Base-by-base conservation (phyloP, 495 filamentous ascomycete genomes). In the Aspergillus steynii region DNA sequence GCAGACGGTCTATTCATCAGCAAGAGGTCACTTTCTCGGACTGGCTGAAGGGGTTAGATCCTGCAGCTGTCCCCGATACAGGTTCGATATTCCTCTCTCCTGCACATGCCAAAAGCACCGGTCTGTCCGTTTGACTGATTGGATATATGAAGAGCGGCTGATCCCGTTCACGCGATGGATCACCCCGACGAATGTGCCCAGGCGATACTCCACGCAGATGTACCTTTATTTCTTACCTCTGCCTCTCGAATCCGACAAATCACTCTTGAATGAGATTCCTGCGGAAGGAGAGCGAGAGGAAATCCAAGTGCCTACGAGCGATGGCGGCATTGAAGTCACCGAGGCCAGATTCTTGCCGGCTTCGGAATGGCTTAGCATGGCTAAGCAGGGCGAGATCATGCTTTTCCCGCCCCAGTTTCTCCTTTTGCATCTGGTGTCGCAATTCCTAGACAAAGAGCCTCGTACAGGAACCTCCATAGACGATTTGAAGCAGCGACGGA, bases 151-250 rank as follows among this genome's bases (percentile, higher is more conserved):
- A 77, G 88, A 88, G 0, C 75, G 77, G 53, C 77, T 99, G 29
- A 79, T 91, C 28, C 93, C 93, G 0, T 97, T 96, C 71, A 96
- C 92, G 0, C 86, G 88, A 54, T 98, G 95, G 95, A 82, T 97
- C 47, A 98, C 95, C 2, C 95, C 95, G 0, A 74, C 78, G 3
- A 81, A 83, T 61, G 74, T 88, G 2, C 83, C 86, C 1, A 89
- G 86, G 67, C 83, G 95, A 25, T 99, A 91, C 70, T 89, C 89
- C 1, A 97, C 93, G 7, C 92, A 96, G 69, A 97, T 99, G 93
- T 99, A 98, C 69, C 68, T 99, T 7, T 95, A 96, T 72, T 89
- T 96, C 75, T 81, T 97, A n/a, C 93, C 95, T 0, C 75, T 93
- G 0, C 76, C 79, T 4, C 65, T 80, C 1, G 74, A 80, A 12